A percentile compares a stretch with the other conserved stretches of the same genome.
These are phyloP conservation scores for Rutstroemia sp. DNA, from an alignment of 2,329 filamentous ascomycete genomes.

Conservation along the genomic window DNA sequence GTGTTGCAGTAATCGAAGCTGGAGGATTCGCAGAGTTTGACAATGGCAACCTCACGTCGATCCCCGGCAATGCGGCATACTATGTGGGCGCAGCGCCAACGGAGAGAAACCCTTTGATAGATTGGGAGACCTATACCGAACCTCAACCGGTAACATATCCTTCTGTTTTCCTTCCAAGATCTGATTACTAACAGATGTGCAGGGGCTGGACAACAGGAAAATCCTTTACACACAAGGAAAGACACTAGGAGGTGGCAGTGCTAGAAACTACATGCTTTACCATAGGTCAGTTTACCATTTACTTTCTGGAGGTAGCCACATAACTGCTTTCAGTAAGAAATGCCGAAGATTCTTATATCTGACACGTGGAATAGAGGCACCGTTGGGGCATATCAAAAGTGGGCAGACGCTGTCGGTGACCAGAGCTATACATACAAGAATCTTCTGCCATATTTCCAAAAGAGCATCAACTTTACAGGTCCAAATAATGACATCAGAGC, in stretches of 20 bases:
- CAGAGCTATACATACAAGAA: slow-evolving; percentile 38
- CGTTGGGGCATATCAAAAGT: slow-evolving; percentile 31
- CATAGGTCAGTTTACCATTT: not conserved
- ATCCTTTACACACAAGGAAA: slow-evolving; percentile 28
- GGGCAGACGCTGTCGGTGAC: slow-evolving; percentile 36
- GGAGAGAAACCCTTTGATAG: not conserved
- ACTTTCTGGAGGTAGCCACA: not conserved
- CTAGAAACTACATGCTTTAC: slow-evolving; percentile 31
- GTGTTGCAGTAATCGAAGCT: slow-evolving; percentile 16
- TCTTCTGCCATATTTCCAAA: slow-evolving; percentile 39
- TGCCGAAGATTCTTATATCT: too few species aligned
- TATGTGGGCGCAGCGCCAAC: not conserved
- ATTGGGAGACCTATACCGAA: not conserved
- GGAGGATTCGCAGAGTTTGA: slow-evolving; percentile 1
- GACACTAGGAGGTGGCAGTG: slow-evolving; percentile 30
- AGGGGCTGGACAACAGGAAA: slow-evolving; percentile 5
- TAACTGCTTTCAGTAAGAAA: not conserved
- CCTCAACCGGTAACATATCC: not conserved
- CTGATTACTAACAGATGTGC: not conserved
- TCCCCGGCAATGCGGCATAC: not conserved
- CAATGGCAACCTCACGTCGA: not conserved
- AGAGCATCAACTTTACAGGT: slow-evolving; percentile 18
- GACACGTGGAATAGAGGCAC: slow-evolving; percentile 12
- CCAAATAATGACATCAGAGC: slow-evolving; percentile 23
- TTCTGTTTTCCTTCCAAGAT: slow-evolving; percentile 1